Conservation (phyloP, 768 basidiomycete genomes). For the Lactarius hengduanensis region DNA sequence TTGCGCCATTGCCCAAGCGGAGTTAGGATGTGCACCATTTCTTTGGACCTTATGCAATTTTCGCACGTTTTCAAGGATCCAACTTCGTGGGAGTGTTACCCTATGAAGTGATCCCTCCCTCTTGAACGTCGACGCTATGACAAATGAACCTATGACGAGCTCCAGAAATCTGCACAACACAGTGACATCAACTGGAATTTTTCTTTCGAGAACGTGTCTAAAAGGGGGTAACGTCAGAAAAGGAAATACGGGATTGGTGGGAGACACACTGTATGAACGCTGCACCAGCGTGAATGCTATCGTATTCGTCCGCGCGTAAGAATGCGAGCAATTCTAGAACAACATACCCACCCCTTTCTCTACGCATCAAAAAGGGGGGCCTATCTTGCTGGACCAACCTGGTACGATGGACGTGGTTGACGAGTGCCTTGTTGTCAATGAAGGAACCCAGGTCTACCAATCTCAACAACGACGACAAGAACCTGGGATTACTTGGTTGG, state of each 20-base stretch:
- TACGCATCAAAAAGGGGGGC: constrained; percentile 7
- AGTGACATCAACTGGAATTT: constrained; percentile 14
- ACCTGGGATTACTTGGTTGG: no score
- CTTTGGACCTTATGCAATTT: constrained; percentile 14
- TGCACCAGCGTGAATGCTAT: constrained; percentile 12
- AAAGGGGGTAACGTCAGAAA: neutral
- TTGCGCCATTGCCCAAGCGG: no score
- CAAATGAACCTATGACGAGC: constrained; percentile 11
- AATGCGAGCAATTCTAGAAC: constrained; percentile 13
- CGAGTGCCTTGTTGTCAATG: constrained; percentile 19
- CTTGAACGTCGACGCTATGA: constrained; percentile 14
- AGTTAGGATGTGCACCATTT: neutral
- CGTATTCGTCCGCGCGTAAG: neutral
- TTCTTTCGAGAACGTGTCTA: constrained; percentile 18
- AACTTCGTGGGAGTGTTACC: constrained; percentile 27
- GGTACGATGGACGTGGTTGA: constrained; percentile 16
- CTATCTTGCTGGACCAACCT: neutral
- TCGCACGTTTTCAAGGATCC: constrained; percentile 24
- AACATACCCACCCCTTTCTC: neutral
- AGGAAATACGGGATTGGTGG: neutral
- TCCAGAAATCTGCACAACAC: constrained; percentile 23
- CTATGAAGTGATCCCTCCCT: neutral
- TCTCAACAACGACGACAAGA: constrained; percentile 19
- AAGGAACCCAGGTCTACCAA: constrained; percentile 24
- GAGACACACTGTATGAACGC: constrained; percentile 15